Evolutionary conservation across 2,329 filamentous ascomycete species (phyloP).

Genomic region (Microdochium trichocladiopsis): DNA sequence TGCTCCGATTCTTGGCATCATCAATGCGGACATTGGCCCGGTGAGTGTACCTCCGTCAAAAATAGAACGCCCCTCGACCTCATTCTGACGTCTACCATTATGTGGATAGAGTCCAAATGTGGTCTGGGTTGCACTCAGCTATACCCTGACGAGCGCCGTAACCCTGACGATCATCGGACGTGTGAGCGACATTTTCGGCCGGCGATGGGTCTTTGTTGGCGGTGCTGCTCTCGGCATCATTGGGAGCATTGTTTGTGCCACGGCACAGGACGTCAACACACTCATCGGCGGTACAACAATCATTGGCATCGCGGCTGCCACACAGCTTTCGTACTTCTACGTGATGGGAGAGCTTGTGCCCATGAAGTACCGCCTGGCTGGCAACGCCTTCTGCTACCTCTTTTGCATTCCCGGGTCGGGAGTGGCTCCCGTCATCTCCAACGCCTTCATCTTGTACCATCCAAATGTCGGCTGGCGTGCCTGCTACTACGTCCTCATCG

Average conservation of each 20-base stretch:
- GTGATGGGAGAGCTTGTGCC: constrained; percentile 35
- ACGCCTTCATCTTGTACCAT: constrained; percentile 31
- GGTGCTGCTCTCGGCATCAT: constrained; percentile 19
- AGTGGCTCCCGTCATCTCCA: constrained; percentile 38
- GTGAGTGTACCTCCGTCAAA: background rate
- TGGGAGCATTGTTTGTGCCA: constrained; percentile 28
- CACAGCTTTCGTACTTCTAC: constrained; percentile 32
- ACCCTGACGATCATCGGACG: constrained; percentile 16
- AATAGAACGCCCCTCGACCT: background rate
- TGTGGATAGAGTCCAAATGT: constrained; percentile 13
- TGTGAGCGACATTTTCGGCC: constrained; percentile 18
- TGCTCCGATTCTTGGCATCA: constrained; percentile 8
- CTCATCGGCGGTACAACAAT: constrained; percentile 28
- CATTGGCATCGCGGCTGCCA: constrained; percentile 30
- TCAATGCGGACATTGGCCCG: constrained; percentile 2
- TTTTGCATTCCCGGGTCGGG: constrained; percentile 30
- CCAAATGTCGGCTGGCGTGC: constrained; percentile 33
- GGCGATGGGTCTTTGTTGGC: constrained; percentile 17
- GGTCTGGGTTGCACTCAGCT: constrained; percentile 19
- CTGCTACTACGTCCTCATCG: constrained; percentile 40
- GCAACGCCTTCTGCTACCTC: constrained; percentile 29
- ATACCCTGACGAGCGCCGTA: constrained; percentile 19
- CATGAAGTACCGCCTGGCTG: constrained; percentile 28
- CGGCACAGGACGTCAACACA: constrained; percentile 22
- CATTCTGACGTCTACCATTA: background rate